Conservation (phyloP, 805 yeast species). For the Kuraishia cidri region DNA sequence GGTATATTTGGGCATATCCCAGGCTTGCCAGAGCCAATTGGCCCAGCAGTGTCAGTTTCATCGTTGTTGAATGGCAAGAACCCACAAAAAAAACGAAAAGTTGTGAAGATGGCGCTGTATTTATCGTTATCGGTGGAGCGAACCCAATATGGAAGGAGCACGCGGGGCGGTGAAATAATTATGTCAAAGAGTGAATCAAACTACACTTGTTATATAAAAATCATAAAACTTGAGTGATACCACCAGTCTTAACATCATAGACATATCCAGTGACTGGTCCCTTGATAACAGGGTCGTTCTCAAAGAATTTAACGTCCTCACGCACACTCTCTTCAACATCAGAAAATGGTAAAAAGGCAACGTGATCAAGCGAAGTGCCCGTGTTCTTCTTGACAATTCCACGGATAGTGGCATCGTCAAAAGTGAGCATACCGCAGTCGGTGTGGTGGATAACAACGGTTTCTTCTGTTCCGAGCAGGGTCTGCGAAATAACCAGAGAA, state of each 20-base stretch:
- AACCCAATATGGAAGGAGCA: too few species aligned
- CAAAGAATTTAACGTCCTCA: constrained; percentile 24
- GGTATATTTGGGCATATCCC: too few species aligned
- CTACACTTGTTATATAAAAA: too few species aligned
- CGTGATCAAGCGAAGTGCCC: constrained; percentile 17
- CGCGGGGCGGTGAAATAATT: too few species aligned
- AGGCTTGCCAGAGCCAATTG: too few species aligned
- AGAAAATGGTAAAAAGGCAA: constrained; percentile 24
- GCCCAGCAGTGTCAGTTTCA: too few species aligned
- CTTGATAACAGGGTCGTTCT: constrained; percentile 20
- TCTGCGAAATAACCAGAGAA: constrained; percentile 28
- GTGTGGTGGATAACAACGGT: constrained; percentile 30
- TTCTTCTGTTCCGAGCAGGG: constrained; percentile 28
- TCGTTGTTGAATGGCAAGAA: too few species aligned
- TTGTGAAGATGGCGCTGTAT: too few species aligned
- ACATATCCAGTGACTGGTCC: constrained; percentile 28
- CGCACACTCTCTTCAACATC: constrained; percentile 24
- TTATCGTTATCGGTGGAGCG: too few species aligned
- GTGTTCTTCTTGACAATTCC: constrained; percentile 19
- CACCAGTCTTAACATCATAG: constrained; percentile 27
- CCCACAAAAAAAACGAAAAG: too few species aligned
- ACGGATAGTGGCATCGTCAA: constrained; percentile 21
- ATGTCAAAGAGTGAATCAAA: too few species aligned
- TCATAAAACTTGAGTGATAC: constrained; percentile 14
- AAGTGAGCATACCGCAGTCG: constrained; percentile 35